These are phyloP conservation scores for Magnolia kwangsiensis DNA, from an alignment of 164 flowering plant species.

Conservation along the genomic window DNA sequence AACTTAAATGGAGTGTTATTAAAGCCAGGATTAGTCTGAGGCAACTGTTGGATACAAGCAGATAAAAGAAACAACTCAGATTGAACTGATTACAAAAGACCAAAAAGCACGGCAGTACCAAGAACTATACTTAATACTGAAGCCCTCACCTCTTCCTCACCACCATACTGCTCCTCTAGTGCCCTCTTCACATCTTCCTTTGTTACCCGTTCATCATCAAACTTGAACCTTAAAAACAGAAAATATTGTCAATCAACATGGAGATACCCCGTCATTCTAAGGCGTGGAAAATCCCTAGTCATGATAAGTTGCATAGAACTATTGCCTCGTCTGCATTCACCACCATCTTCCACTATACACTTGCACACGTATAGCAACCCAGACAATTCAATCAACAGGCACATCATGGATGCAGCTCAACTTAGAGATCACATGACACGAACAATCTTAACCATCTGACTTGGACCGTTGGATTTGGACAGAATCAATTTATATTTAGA, in stretches of 20 bases:
- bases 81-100: not conserved
- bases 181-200: constrained; percentile 79
- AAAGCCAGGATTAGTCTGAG: constrained; percentile 88
- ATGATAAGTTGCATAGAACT: not conserved
- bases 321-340: not conserved
- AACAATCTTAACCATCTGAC: not conserved
- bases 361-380: not conserved
- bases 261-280: not conserved
- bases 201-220: constrained; percentile 90
- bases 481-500: not conserved
- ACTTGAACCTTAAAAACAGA: constrained; percentile 57
- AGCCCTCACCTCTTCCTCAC: constrained; percentile 73
- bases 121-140: not conserved
- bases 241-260: not conserved
- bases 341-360: not conserved
- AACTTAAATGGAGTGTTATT: constrained; percentile 82
- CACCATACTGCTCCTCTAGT: constrained; percentile 86
- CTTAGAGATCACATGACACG: not conserved
- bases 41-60: constrained; percentile 48
- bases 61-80: constrained; percentile 2
- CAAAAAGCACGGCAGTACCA: not conserved
- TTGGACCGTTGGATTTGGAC: not conserved
- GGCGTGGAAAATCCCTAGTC: not conserved
- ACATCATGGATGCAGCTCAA: not conserved
- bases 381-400: not conserved